Evolutionary conservation across 2,329 filamentous ascomycete genomes (phyloP).

Genomic region (Aspergillus piperis): DNA sequence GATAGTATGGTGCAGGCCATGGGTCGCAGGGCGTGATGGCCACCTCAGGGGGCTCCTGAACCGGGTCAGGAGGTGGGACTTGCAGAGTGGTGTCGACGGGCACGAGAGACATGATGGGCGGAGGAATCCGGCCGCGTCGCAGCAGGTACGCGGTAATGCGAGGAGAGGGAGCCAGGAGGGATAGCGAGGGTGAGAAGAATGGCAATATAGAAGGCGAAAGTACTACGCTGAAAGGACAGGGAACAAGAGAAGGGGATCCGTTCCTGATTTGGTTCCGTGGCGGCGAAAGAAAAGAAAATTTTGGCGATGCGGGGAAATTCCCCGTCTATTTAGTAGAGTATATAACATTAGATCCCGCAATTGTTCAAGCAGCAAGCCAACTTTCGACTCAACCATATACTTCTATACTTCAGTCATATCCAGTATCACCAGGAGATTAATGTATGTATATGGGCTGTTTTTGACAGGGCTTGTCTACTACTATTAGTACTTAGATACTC

Average conservation of each 20-base stretch:
- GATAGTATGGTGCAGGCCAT: slow-evolving; percentile 72
- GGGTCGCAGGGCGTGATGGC: slow-evolving; percentile 45
- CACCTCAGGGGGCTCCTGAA: slow-evolving; percentile 21
- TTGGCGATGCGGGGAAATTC: slow-evolving; percentile 10
- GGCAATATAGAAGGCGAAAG: background rate
- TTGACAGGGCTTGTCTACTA: too few species aligned
- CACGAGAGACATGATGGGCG: slow-evolving; percentile 41
- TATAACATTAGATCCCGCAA: too few species aligned
- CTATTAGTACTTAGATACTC: too few species aligned
- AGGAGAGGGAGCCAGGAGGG: slow-evolving; percentile 40
- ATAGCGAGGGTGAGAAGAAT: background rate
- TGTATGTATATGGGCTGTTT: too few species aligned
- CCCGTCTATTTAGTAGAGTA: background rate
- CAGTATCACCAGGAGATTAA: too few species aligned
- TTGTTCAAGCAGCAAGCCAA: too few species aligned
- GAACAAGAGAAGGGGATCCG: background rate
- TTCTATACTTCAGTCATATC: too few species aligned
- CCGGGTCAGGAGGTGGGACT: slow-evolving; percentile 28
- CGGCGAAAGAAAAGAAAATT: slow-evolving; percentile 3
- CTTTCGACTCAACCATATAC: too few species aligned
- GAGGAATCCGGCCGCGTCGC: slow-evolving; percentile 36
- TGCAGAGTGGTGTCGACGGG: slow-evolving; percentile 31
- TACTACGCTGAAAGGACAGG: background rate
- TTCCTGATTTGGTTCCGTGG: background rate
- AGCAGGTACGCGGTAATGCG: slow-evolving; percentile 44